Conservation (phyloP, 2,329 filamentous ascomycete species). For the Paecilomyces formosus region DNA sequence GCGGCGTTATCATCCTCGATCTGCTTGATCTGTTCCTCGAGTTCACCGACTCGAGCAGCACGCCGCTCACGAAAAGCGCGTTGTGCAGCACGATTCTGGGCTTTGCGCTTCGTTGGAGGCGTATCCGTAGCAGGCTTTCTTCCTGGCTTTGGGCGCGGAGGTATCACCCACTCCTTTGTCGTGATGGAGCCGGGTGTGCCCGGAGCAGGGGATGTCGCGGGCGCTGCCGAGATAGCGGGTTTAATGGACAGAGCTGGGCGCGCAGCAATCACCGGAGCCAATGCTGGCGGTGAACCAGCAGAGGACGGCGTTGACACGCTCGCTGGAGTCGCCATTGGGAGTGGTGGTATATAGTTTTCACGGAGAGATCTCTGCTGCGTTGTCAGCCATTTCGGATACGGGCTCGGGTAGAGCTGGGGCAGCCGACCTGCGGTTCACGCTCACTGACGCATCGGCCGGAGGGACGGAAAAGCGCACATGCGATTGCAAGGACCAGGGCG, state of each 20-base stretch:
- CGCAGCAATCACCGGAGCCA: constrained; percentile 18
- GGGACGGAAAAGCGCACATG: constrained; percentile 27
- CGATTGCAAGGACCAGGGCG: constrained; percentile 18
- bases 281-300: constrained; percentile 26
- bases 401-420: constrained; percentile 13
- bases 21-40: constrained; percentile 45
- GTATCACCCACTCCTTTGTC: constrained; percentile 78
- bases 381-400: constrained; percentile 7
- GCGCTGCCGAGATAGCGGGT: constrained; percentile 24
- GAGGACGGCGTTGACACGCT: constrained; percentile 32
- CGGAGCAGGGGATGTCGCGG: constrained; percentile 26
- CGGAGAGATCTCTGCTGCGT: constrained; percentile 15
- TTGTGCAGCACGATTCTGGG: constrained; percentile 88
- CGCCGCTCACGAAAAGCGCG: constrained; percentile 82
- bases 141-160: constrained; percentile 78
- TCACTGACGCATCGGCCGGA: constrained; percentile 22
- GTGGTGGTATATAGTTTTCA: constrained; percentile 9
- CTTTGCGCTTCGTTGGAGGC: constrained; percentile 85
- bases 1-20: constrained; percentile 41
- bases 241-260: constrained; percentile 29
- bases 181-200: constrained; percentile 52
- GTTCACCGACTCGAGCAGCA: constrained; percentile 70
- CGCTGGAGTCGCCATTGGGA: constrained; percentile 30
- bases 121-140: constrained; percentile 92
- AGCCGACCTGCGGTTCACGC: constrained; percentile 8